Percentiles rank a stretch among this genome's conserved stretches.
phyloP scores from a whole-genome alignment of 2,329 filamentous ascomycete genomes.

The Calycina herbarum region DNA sequence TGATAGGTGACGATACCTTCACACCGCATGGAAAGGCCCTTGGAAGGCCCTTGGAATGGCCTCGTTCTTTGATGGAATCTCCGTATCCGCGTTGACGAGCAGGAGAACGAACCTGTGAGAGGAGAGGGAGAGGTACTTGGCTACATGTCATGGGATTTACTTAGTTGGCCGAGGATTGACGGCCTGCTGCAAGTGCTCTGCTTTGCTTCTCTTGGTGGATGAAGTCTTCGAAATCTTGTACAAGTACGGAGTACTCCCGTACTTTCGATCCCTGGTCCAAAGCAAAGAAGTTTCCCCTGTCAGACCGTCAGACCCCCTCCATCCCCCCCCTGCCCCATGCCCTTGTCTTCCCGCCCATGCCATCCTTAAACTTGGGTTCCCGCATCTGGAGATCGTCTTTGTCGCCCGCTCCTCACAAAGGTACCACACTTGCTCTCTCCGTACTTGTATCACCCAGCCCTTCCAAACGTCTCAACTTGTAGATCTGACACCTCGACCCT shows the following conservation, averaged over 20 bases:
- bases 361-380: conserved; percentile 35
- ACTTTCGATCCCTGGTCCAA: too few relatives aligned
- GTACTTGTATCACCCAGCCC: conserved; percentile 25
- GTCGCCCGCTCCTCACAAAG: conserved; percentile 10
- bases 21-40: not conserved
- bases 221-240: not conserved
- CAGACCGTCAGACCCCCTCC: not conserved
- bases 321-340: not conserved
- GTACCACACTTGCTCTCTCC: conserved; percentile 9
- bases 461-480: conserved; percentile 35
- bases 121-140: not conserved
- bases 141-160: not conserved
- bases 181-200: not conserved
- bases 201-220: not conserved
- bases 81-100: not conserved
- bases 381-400: conserved; percentile 26
- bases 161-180: not conserved
- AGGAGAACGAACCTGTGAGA: not conserved
- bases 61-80: not conserved
- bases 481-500: conserved; percentile 24
- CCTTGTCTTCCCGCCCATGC: conserved; percentile 20
- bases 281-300: not conserved
- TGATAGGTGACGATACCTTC: conserved; percentile 4
- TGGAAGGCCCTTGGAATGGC: not conserved
- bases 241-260: too few relatives aligned